Percentiles rank a stretch among this genome's conserved stretches.
phyloP scores from a whole-genome alignment of 306 rosid species.

The Inga leiocalycina region DNA sequence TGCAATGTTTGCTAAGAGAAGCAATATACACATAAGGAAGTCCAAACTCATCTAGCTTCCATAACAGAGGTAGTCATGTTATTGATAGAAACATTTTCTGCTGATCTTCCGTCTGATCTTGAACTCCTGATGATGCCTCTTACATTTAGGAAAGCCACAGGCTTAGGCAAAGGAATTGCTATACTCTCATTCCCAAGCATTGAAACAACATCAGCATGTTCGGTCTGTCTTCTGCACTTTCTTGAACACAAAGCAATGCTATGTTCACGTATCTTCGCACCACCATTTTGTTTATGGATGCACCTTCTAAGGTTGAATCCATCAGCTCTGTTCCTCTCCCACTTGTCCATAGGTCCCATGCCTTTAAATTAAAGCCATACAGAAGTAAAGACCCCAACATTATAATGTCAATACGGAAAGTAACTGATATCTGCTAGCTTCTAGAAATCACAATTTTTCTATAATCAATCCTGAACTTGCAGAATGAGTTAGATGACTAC shows the following conservation, averaged over 20 bases:
- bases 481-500: conserved; percentile 27
- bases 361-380: conserved; percentile 22
- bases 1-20: not conserved
- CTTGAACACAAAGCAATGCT: conserved; percentile 45
- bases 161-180: conserved; percentile 31
- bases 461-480: not conserved
- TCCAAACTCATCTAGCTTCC: conserved; percentile 36
- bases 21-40: not conserved
- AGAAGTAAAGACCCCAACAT: not conserved
- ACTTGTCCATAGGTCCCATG: conserved; percentile 47
- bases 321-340: conserved; percentile 24
- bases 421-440: not conserved
- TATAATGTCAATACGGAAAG: not conserved
- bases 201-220: conserved; percentile 44
- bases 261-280: conserved; percentile 35
- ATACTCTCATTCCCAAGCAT: conserved; percentile 41
- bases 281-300: not conserved
- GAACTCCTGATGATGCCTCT: not conserved
- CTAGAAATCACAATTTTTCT: not conserved
- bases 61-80: conserved; percentile 10
- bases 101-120: not conserved
- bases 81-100: conserved; percentile 30
- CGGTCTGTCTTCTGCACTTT: conserved; percentile 43
- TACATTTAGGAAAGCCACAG: conserved; percentile 37
- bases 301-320: conserved; percentile 24